Percentiles rank a stretch among this genome's conserved stretches.
phyloP scores from a whole-genome alignment of 1,284 basidiomycete genomes.

The Ceratobasidium sp. region DNA sequence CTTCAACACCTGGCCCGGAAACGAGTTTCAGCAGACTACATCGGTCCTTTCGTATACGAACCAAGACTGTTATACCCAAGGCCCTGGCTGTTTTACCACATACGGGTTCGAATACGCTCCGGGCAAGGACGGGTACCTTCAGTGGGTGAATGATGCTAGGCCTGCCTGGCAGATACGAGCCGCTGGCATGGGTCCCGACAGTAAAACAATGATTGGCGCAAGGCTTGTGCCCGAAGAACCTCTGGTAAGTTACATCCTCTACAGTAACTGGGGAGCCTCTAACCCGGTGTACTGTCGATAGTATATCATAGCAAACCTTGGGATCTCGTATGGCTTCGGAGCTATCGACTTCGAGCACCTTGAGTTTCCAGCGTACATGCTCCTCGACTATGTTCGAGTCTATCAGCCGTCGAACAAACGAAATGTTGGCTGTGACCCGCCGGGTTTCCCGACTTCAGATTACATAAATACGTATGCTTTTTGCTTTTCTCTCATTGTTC shows the following conservation, averaged over 20 bases:
- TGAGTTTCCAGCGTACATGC: constrained; percentile 79
- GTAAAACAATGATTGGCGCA: constrained; percentile 31
- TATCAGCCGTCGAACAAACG: constrained; percentile 78
- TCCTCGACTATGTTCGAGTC: constrained; percentile 75
- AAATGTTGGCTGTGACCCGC: constrained; percentile 88
- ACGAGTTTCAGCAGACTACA: constrained; percentile 75
- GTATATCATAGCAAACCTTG: constrained; percentile 81
- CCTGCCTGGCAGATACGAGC: constrained; percentile 83
- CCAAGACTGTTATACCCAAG: constrained; percentile 64
- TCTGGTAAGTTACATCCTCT: too few species aligned
- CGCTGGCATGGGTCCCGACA: constrained; percentile 51
- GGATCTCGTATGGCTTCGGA: constrained; percentile 85
- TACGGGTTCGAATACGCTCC: constrained; percentile 79
- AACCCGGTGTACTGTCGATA: too few species aligned
- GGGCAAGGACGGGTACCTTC: constrained; percentile 76
- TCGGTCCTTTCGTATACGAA: constrained; percentile 67
- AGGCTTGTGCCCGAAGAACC: constrained; percentile 48
- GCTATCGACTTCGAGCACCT: constrained; percentile 75
- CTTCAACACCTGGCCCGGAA: constrained; percentile 69
- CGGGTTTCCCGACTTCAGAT: constrained; percentile 78
- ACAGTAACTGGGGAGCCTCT: too few species aligned
- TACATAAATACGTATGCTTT: constrained; percentile 77
- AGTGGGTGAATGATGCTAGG: constrained; percentile 78
- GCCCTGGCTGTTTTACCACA: constrained; percentile 63
- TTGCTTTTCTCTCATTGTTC: too few species aligned